Evolutionary conservation across 192 early-diverging fungal species (phyloP), one percentile per base, ranked within the genome.

Genomic region (Dissophora globulifera): DNA sequence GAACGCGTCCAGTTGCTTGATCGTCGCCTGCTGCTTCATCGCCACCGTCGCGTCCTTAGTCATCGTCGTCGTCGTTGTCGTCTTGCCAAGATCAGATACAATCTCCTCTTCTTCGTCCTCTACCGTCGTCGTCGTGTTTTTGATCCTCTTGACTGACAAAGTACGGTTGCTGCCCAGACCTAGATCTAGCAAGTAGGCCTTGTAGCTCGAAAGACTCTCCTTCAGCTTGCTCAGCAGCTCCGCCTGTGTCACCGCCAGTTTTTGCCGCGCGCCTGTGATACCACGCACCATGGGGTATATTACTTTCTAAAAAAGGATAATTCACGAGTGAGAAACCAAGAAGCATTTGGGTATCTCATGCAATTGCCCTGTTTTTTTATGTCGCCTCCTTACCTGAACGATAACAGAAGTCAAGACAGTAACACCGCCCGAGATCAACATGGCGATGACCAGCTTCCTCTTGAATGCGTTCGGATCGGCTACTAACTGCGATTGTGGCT

Each of bases 211-310:
- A 11, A 76, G 16, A 7, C 26, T 59, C n/a, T 66, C 72, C 64
- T 76, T 76, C 0, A 76, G 35, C 15, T 49, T 67, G 33, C 20
- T 50, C 19, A 76, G 33, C 7, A 76, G 41, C 27, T 76, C 72
- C 22, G 72, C 40, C 58, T 76, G 72, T 8, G 63, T 67, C 26
- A 53, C 47, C 16, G 58, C 64, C 26, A 76, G 31, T 6, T 53
- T 61, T 31, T 66, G 72, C 4, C 72, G 56, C 7, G 72, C 72
- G 27, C 58, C 47, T 10, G 72, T 76, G 26, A 76, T 76, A 19
- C 72, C 72, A 23, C 63, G 72, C 17, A 76, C 51, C 63, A 76
- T 66, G 17, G 72, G 72, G 47, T 76, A 76, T 35, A 76, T 49
- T 22, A 67, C 20, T 67, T 67, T 76, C 72, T 76, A 43, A 42